phyloP scores from a whole-genome alignment of 2,329 filamentous ascomycete genomes.

The Cladosporium sphaerospermum region DNA sequence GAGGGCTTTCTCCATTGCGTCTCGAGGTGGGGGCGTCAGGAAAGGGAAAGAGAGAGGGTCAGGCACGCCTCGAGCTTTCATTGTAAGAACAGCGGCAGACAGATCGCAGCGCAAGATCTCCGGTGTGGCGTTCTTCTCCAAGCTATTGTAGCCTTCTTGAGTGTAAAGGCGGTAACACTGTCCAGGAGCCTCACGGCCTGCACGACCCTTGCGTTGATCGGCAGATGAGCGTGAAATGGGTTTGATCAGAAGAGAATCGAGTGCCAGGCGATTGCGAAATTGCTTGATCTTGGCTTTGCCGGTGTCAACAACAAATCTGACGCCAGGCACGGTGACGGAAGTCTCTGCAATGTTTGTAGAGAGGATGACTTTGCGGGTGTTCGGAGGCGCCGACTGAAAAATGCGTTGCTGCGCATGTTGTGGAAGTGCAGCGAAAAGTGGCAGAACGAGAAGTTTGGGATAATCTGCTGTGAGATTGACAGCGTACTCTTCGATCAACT shows the following conservation, averaged over 20 bases:
- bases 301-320: slow-evolving; percentile 84
- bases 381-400: slow-evolving; percentile 66
- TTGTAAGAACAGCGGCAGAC: slow-evolving; percentile 76
- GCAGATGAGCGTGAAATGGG: slow-evolving; percentile 91
- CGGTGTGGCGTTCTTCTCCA: slow-evolving; percentile 70
- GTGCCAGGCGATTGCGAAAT: slow-evolving; percentile 73
- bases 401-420: slow-evolving; percentile 80
- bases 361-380: slow-evolving; percentile 83
- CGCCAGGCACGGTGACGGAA: slow-evolving; percentile 89
- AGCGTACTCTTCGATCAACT: slow-evolving; percentile 74
- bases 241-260: slow-evolving; percentile 86
- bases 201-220: slow-evolving; percentile 83
- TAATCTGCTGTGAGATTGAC: slow-evolving; percentile 52
- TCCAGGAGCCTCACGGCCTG: slow-evolving; percentile 83
- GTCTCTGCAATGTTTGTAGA: slow-evolving; percentile 99
- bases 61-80: slow-evolving; percentile 84
- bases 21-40: slow-evolving; percentile 70
- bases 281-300: slow-evolving; percentile 94
- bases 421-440: slow-evolving; percentile 84
- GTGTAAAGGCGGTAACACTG: slow-evolving; percentile 90
- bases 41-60: slow-evolving; percentile 79
- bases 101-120: slow-evolving; percentile 91
- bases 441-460: slow-evolving; percentile 56
- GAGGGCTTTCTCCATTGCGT: slow-evolving; percentile 75
- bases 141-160: slow-evolving; percentile 61